Evolutionary conservation across 78 protist species (phyloP), one percentile per base, ranked within the genome.

Genomic region (slime mould (Dictyostelium discoideum)): DNA sequence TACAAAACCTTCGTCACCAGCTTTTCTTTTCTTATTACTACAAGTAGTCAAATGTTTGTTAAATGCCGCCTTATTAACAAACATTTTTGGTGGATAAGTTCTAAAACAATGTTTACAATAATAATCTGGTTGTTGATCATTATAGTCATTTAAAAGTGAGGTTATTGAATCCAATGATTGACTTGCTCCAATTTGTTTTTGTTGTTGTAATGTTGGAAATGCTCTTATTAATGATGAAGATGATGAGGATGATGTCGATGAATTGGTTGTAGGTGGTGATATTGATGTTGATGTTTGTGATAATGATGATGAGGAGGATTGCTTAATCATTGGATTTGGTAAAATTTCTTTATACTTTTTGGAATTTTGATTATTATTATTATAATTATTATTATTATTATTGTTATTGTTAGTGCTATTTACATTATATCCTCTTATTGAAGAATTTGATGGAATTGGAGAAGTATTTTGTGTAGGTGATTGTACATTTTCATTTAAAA

Each of bases 31-130:
- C 63, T 94, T 78, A 14, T 92, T 89, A 37, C 95, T 89, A 44
- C 85, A 85, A 7, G 85, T 89, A 50, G 92, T 20, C 39, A 69
- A 95, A 29, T 95, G 95, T 65, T 94, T 92, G n/a, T 92, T 94
- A 67, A 95, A 95, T 10, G 93, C 60, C 22, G 85, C 95, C 29
- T 44, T 88, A 76, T 95, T 95, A 42, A 67, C 65, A 69, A 95
- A 95, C 32, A 20, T 60, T 32, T 86, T 24, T 1, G 84, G 42
- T 16, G 97, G 97, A 74, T 80, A 95, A 5, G 85, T 82, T 74
- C 65, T 95, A 10, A 80, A 85, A 87, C 97, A 95, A 77, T 87
- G 92, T 29, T 85, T 84, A 44, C 97, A 95, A 73, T 89, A 89
- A 26, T 95, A 95, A 18, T 26, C n/a, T 63, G 73, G 20, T 48